Percentiles rank a stretch among this genome's conserved stretches.
These are phyloP conservation scores for Penicillium psychrosexuale DNA, from an alignment of 2,329 filamentous ascomycete species.

Conservation along the genomic window DNA sequence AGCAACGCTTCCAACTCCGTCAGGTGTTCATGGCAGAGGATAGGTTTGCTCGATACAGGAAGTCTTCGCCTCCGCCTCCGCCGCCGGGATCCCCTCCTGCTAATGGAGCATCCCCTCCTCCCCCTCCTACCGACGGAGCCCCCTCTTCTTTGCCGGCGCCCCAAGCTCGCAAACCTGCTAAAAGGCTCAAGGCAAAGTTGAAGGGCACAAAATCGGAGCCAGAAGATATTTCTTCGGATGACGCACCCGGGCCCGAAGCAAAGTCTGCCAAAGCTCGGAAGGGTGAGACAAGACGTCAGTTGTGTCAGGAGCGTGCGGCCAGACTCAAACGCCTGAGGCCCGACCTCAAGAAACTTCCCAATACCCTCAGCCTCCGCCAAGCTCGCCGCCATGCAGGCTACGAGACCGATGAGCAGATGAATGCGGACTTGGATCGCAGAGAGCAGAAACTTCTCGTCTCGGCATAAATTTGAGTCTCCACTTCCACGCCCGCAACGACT, in stretches of 20 bases:
- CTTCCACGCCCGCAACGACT: slow-evolving; percentile 5
- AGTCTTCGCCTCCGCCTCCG: slow-evolving; percentile 23
- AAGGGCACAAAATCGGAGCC: slow-evolving; percentile 2
- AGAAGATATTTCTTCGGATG: slow-evolving; percentile 6
- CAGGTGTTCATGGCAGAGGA: slow-evolving; percentile 48
- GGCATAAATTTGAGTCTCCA: neutral
- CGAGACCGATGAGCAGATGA: slow-evolving; percentile 31
- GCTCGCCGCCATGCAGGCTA: slow-evolving; percentile 34
- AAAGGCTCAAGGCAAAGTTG: neutral
- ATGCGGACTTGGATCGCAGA: slow-evolving; percentile 27
- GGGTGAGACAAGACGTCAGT: slow-evolving; percentile 26
- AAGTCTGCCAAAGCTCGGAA: slow-evolving; percentile 22
- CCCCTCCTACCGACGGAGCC: slow-evolving; percentile 1
- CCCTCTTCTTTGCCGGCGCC: neutral
- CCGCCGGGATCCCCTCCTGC: slow-evolving; percentile 7
- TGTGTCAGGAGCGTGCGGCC: slow-evolving; percentile 30
- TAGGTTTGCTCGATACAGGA: slow-evolving; percentile 34
- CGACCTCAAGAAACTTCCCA: slow-evolving; percentile 24
- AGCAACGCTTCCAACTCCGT: slow-evolving; percentile 64
- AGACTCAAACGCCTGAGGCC: slow-evolving; percentile 32
- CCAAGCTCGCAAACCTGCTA: neutral
- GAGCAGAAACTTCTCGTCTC: slow-evolving; percentile 19
- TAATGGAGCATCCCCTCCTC: slow-evolving; percentile 8
- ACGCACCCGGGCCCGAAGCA: slow-evolving; percentile 2
- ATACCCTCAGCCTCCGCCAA: slow-evolving; percentile 28